These are phyloP conservation scores for Wickerhamomyces mucosus DNA, from an alignment of 805 yeast species.

Conservation along the genomic window DNA sequence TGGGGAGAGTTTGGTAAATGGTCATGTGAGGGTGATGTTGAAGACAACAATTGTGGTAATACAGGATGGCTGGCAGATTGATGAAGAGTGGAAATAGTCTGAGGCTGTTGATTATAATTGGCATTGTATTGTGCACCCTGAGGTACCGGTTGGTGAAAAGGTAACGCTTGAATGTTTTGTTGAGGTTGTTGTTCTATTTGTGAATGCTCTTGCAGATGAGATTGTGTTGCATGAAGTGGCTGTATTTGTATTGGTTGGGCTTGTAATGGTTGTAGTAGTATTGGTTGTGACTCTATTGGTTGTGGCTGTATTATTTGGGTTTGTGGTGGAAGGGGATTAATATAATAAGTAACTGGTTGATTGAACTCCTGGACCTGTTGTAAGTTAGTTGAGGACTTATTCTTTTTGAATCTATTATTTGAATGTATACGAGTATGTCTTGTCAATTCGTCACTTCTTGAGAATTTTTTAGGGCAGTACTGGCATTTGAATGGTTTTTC, in stretches of 20 bases:
- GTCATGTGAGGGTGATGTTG: background rate
- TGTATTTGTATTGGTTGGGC: constrained; percentile 7
- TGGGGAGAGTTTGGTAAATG: background rate
- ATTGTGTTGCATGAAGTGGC: background rate
- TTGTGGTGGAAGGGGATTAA: constrained; percentile 11
- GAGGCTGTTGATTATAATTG: too few species aligned
- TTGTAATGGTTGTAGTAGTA: constrained; percentile 8
- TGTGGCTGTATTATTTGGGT: constrained; percentile 4
- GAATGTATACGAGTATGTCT: constrained; percentile 77
- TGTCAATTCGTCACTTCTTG: constrained; percentile 78
- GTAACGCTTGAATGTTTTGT: too few species aligned
- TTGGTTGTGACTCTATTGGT: background rate
- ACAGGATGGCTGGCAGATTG: background rate
- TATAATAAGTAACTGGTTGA: constrained; percentile 21
- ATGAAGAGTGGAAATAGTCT: background rate
- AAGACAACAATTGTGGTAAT: background rate
- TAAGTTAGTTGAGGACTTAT: constrained; percentile 15
- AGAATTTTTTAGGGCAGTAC: constrained; percentile 69
- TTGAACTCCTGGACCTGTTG: constrained; percentile 7
- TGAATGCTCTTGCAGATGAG: background rate
- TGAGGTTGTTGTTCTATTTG: background rate
- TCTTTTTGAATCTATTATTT: constrained; percentile 35
- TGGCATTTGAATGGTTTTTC: constrained; percentile 85
- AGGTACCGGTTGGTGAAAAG: too few species aligned
- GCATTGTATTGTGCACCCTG: too few species aligned